Evolutionary conservation across 768 basidiomycete genomes (phyloP).

Genomic region (Xerocomellus amylosporus): DNA sequence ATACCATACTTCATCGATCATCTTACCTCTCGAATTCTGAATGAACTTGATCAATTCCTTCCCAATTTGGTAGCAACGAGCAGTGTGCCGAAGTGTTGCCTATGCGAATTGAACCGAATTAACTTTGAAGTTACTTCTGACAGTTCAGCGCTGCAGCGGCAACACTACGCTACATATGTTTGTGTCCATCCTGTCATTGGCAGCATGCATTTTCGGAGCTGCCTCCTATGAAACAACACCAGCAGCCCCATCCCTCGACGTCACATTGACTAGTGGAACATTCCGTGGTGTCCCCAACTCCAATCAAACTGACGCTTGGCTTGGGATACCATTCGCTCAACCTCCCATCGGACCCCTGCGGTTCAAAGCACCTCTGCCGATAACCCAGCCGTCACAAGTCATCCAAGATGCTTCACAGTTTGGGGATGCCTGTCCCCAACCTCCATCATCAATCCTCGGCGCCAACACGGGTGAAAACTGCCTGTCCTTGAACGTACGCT

Average conservation of each 20-base stretch:
- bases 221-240: not conserved
- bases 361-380: conserved; percentile 52
- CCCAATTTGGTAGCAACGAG: no score
- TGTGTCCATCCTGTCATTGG: not conserved
- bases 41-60: no score
- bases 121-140: no score
- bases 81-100: no score
- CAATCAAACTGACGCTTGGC: conserved; percentile 52
- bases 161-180: not conserved
- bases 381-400: conserved; percentile 30
- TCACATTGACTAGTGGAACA: conserved; percentile 41
- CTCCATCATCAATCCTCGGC: conserved; percentile 33
- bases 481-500: conserved; percentile 46
- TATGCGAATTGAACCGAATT: no score
- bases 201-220: not conserved
- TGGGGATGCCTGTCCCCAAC: conserved; percentile 57
- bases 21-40: no score
- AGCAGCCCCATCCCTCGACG: conserved; percentile 23
- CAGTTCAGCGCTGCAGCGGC: no score
- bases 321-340: conserved; percentile 59
- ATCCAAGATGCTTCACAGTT: conserved; percentile 47
- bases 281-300: conserved; percentile 45
- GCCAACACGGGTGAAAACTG: conserved; percentile 53
- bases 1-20: no score
- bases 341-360: conserved; percentile 55